Percentiles rank a stretch among this genome's conserved stretches.
These are phyloP conservation scores for Calocybe cyanea DNA, from an alignment of 768 basidiomycete genomes.

Conservation along the genomic window DNA sequence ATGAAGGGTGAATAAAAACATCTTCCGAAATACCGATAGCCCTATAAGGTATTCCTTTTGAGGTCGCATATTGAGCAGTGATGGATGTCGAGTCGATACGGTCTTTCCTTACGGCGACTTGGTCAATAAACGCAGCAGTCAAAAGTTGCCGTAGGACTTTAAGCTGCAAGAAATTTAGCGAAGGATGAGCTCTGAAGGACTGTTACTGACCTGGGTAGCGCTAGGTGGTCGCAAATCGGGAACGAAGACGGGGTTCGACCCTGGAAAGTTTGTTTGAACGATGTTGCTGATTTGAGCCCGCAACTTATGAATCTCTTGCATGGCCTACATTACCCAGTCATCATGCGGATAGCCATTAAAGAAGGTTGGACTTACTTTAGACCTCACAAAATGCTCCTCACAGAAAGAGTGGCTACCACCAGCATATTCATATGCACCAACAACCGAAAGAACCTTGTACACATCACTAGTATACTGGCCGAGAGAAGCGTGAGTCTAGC, in stretches of 20 bases:
- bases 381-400: slow-evolving; percentile 81
- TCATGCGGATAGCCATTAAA: neutral
- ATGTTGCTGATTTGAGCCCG: slow-evolving; percentile 86
- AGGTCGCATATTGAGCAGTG: slow-evolving; percentile 68
- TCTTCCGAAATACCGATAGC: slow-evolving; percentile 80
- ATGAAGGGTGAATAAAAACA: slow-evolving; percentile 90
- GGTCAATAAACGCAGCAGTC: slow-evolving; percentile 90
- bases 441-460: slow-evolving; percentile 86
- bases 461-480: slow-evolving; percentile 82
- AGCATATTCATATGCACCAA: slow-evolving; percentile 94
- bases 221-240: slow-evolving; percentile 73
- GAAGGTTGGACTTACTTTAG: slow-evolving; percentile 55
- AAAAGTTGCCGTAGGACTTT: slow-evolving; percentile 88
- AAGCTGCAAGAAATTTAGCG: slow-evolving; percentile 46
- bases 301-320: slow-evolving; percentile 98
- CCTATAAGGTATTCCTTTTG: slow-evolving; percentile 78
- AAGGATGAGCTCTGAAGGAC: neutral
- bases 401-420: slow-evolving; percentile 82
- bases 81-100: slow-evolving; percentile 54
- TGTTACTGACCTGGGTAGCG: slow-evolving; percentile 60
- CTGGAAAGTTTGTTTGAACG: slow-evolving; percentile 74
- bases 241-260: slow-evolving; percentile 53
- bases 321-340: slow-evolving; percentile 53
- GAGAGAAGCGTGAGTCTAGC: slow-evolving; percentile 71
- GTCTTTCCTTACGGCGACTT: slow-evolving; percentile 90